These are phyloP conservation scores for Beta lomatogona DNA, from an alignment of 179 eudicot genomes.

Conservation along the genomic window DNA sequence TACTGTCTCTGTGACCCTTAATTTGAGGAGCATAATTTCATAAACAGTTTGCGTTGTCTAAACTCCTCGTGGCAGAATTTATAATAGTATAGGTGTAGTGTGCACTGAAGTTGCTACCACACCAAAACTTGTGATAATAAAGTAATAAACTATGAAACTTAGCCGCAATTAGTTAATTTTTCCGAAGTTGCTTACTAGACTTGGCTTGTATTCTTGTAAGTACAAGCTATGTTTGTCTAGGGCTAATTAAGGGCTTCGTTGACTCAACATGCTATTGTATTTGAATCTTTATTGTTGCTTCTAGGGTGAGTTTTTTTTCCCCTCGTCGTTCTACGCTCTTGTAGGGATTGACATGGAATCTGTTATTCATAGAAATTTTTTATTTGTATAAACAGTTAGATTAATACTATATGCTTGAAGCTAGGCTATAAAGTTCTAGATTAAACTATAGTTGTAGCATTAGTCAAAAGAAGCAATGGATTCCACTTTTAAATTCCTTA, in stretches of 20 bases:
- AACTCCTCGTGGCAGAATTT: constrained; percentile 11
- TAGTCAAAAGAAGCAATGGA: constrained; percentile 33
- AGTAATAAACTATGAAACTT: not conserved
- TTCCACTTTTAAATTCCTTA: constrained; percentile 22
- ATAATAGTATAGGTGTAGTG: not conserved
- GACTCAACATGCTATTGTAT: constrained; percentile 6
- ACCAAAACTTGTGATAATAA: constrained; percentile 38
- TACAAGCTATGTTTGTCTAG: constrained; percentile 10
- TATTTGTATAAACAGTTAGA: constrained; percentile 4
- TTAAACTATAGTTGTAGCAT: constrained; percentile 15
- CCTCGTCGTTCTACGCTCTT: too few relatives aligned
- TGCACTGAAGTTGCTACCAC: constrained; percentile 19
- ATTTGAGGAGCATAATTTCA: constrained; percentile 20
- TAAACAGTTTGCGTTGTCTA: constrained; percentile 13
- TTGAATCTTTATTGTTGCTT: constrained; percentile 2
- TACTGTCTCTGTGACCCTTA: constrained; percentile 13
- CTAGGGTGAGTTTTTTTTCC: not conserved
- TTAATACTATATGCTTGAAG: not conserved
- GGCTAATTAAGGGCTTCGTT: not conserved
- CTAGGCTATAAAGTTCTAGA: constrained; percentile 17
- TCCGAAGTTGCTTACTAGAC: not conserved
- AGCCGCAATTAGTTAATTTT: not conserved
- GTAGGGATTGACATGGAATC: constrained; percentile 16
- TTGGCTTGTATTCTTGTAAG: not conserved
- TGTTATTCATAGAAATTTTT: not conserved